Conservation (phyloP, 2,329 filamentous ascomycete genomes). For the Hymenotorrendiella dingleyae region DNA sequence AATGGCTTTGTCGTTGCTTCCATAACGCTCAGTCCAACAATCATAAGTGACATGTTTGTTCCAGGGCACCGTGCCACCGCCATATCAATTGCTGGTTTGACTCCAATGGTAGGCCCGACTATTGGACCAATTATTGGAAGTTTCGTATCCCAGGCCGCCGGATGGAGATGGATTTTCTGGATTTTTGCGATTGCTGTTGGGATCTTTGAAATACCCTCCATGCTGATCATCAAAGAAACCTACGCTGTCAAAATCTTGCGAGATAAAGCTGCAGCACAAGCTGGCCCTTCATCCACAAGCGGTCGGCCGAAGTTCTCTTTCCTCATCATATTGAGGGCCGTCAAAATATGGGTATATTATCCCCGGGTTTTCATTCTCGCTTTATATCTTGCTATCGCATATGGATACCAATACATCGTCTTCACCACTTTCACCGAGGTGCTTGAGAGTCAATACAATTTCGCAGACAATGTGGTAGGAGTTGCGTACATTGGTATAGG, state of each 20-base stretch:
- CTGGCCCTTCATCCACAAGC: too few relatives aligned
- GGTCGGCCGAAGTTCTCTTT: background rate
- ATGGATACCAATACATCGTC: background rate
- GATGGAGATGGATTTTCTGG: constrained; percentile 3
- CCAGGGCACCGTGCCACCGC: background rate
- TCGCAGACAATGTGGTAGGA: background rate
- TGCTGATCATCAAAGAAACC: background rate
- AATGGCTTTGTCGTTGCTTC: constrained; percentile 1
- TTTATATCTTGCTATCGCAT: background rate
- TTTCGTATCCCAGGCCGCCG: background rate
- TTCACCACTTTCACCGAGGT: constrained; percentile 2
- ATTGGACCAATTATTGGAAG: constrained; percentile 1
- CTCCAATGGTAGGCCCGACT: background rate
- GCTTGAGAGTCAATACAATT: background rate
- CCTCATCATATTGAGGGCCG: background rate
- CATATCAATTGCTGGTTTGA: background rate
- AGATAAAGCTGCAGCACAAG: background rate
- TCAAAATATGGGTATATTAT: constrained; percentile 1
- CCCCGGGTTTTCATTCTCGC: background rate
- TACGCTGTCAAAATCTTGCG: background rate
- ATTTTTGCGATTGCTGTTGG: background rate
- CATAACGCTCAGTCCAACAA: constrained; percentile 1
- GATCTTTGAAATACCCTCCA: background rate
- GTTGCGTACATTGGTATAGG: constrained; percentile 1
- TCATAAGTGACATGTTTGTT: constrained; percentile 1